Evolutionary conservation across 73 alveolate species (phyloP), one percentile per base, ranked within the genome.

Genomic region (Paramecium tetraurelia): DNA sequence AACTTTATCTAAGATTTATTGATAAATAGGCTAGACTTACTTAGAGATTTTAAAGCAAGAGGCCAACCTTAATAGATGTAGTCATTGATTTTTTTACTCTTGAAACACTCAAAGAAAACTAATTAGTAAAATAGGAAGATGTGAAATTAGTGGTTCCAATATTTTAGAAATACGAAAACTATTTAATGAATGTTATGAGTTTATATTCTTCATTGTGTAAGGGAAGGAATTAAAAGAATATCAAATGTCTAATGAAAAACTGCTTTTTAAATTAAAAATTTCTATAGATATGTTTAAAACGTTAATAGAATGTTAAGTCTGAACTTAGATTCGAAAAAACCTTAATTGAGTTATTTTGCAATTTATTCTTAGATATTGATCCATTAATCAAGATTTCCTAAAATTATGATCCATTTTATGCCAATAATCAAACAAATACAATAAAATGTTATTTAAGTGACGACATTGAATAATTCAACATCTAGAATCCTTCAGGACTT

Each of bases 181-280:
- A 80, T 80, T 14, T 80, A 12, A 31, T 80, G 75, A 27, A 41
- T 41, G 90, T 80, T 10, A 31, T 80, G 72, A 27, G 33, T 44
- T 80, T 80, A 46, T 80, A 80, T 35, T 40, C 76, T 27, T 21
- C 90, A 20, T 48, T 80, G 14, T 80, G 90, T n/a, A 80, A 80
- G 14, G 90, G 90, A 12, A 80, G 90, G 22, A 80, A 80, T 80
- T 21, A 14, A 44, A 80, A 80, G 16, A 80, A 63, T 80, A 80
- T 41, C 0, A 48, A 80, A 18, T 44, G 21, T 22, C 22, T 80
- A 11, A 43, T 41, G 31, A 48, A 29, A 22, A 4, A 46, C 24
- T 40, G 90, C 8, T 22, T 44, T 35, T 11, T 75, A 16, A 41
- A 75, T 75, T 11, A 41, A 35, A 38, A 18, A 16, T 75, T 75